These are phyloP conservation scores for Flammula alnicola DNA, from an alignment of 1,284 basidiomycete species.

Conservation along the genomic window DNA sequence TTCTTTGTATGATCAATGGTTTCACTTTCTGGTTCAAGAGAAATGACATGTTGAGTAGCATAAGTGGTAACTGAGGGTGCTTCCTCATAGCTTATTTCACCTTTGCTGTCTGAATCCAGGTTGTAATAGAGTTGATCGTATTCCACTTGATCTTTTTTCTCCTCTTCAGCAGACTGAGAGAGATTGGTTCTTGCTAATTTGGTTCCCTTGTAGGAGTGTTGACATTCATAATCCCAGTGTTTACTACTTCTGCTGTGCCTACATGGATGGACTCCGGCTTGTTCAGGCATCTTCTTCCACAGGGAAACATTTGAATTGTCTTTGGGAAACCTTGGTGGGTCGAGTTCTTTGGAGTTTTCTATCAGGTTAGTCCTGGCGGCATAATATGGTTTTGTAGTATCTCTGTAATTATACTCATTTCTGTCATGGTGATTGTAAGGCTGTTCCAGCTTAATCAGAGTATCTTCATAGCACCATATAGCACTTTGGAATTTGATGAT, in stretches of 20 bases:
- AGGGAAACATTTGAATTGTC: slow-evolving; percentile 36
- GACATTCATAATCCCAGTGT: slow-evolving; percentile 39
- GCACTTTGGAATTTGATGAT: slow-evolving; percentile 17
- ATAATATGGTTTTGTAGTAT: not conserved
- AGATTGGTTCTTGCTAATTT: slow-evolving; percentile 23
- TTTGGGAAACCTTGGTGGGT: slow-evolving; percentile 26
- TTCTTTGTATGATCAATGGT: too few species aligned
- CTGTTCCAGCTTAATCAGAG: slow-evolving; percentile 6
- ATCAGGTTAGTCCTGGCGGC: slow-evolving; percentile 8
- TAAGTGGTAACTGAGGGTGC: too few species aligned
- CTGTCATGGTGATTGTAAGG: not conserved
- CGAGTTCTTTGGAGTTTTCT: not conserved
- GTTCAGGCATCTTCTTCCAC: slow-evolving; percentile 30
- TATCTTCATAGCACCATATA: slow-evolving; percentile 19
- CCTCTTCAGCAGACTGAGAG: not conserved
- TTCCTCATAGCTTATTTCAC: too few species aligned
- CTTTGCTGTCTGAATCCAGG: slow-evolving; percentile 18
- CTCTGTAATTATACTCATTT: not conserved
- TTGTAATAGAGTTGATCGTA: slow-evolving; percentile 21
- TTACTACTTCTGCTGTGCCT: slow-evolving; percentile 38
- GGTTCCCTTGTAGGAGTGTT: slow-evolving; percentile 23
- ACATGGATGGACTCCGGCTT: slow-evolving; percentile 35
- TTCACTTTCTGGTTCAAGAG: too few species aligned
- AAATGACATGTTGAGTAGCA: too few species aligned
- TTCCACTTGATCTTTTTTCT: slow-evolving; percentile 10